Conservation (phyloP, 2,329 filamentous ascomycete species). For the Fusarium oxysporum region DNA sequence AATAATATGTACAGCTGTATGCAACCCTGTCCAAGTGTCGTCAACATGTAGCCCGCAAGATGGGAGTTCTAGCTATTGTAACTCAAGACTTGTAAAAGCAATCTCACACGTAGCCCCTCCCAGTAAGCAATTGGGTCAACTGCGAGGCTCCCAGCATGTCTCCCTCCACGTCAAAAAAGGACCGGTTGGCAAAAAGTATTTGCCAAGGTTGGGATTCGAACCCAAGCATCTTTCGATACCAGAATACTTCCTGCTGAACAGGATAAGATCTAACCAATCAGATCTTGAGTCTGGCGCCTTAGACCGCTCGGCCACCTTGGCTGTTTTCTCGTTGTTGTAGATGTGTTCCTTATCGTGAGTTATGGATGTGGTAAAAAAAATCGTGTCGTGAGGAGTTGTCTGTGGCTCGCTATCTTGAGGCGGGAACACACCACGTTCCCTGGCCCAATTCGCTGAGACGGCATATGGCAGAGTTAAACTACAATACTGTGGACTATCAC, state of each 20-base stretch:
- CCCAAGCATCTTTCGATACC: constrained; percentile 3
- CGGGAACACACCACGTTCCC: not conserved
- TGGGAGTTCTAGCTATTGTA: not conserved
- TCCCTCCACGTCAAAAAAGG: not conserved
- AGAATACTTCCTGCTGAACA: not conserved
- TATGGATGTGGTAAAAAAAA: not conserved
- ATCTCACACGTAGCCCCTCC: too few species aligned
- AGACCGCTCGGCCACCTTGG: not conserved
- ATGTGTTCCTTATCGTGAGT: not conserved
- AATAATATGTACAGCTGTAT: not conserved
- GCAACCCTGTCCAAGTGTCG: not conserved
- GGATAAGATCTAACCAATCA: not conserved
- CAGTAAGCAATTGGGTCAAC: not conserved
- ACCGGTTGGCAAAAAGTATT: not conserved
- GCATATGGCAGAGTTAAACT: not conserved
- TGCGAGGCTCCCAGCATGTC: not conserved
- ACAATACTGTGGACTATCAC: not conserved
- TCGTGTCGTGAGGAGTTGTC: not conserved
- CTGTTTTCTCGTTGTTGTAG: not conserved
- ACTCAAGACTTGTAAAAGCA: not conserved
- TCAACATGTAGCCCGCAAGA: not conserved
- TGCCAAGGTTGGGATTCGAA: constrained; percentile 5
- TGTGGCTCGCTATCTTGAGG: not conserved
- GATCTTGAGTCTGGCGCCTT: not conserved
- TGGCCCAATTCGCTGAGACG: not conserved